Percentiles rank a stretch among this genome's conserved stretches.
phyloP scores from a whole-genome alignment of 2,329 filamentous ascomycete species.

The Botrytis paeoniae region DNA sequence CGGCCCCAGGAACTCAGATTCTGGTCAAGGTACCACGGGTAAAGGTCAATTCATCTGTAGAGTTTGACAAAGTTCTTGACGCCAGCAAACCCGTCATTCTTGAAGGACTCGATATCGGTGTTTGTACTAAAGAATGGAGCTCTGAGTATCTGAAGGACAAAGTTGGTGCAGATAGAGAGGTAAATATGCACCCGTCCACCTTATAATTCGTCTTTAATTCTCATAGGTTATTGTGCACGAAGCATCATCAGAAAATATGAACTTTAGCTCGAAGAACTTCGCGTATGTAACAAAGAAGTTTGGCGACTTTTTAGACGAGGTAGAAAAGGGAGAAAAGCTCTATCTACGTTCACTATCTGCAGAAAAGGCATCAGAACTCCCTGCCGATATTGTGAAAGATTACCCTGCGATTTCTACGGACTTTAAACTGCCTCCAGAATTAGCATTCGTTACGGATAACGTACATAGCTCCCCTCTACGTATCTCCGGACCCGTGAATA shows the following conservation, averaged over 20 bases:
- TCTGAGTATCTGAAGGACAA: constrained; percentile 62
- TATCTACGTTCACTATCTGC: constrained; percentile 78
- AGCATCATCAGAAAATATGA: constrained; percentile 63
- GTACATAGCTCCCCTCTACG: constrained; percentile 76
- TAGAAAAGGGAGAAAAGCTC: constrained; percentile 57
- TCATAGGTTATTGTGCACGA: constrained; percentile 70
- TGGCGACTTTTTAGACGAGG: constrained; percentile 60
- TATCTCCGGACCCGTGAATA: constrained; percentile 74
- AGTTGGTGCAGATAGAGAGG: constrained; percentile 60
- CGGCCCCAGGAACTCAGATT: neutral
- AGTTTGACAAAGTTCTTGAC: constrained; percentile 60
- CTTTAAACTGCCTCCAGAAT: constrained; percentile 63
- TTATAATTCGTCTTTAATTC: constrained; percentile 23
- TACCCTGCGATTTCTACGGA: constrained; percentile 68
- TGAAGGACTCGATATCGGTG: constrained; percentile 61
- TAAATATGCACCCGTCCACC: constrained; percentile 37
- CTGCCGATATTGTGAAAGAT: constrained; percentile 68
- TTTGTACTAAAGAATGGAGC: constrained; percentile 66
- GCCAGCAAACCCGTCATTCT: constrained; percentile 63
- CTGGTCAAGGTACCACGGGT: constrained; percentile 50
- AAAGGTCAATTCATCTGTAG: constrained; percentile 48
- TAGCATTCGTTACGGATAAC: constrained; percentile 58
- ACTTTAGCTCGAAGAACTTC: constrained; percentile 83
- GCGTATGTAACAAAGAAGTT: constrained; percentile 68
- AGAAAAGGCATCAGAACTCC: constrained; percentile 62